phyloP scores from a whole-genome alignment of 306 rosid genomes.

The Begonia fuchsioides region DNA sequence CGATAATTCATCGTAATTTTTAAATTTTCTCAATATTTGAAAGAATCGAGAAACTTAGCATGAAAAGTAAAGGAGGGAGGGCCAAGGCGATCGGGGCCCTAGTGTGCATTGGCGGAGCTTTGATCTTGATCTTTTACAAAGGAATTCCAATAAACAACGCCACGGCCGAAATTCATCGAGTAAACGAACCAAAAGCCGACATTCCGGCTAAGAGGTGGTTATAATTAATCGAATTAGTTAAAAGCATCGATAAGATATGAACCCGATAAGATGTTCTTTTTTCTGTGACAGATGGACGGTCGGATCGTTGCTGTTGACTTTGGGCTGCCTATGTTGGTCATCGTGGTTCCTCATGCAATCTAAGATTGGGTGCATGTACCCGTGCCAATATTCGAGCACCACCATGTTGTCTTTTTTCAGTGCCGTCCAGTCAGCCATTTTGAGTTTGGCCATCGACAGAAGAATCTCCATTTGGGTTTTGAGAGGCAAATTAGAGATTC shows the following conservation, averaged over 20 bases:
- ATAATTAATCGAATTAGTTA: no score
- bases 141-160: conserved; percentile 40
- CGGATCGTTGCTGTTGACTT: conserved; percentile 42
- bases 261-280: no score
- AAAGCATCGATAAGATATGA: no score
- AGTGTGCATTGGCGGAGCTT: conserved; percentile 50
- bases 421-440: conserved; percentile 48
- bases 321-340: conserved; percentile 62
- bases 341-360: conserved; percentile 89
- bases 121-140: conserved; percentile 47
- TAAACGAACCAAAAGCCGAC: conserved; percentile 1
- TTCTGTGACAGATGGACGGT: conserved; percentile 30
- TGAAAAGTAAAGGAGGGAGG: conserved; percentile 41
- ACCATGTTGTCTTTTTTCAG: conserved; percentile 58
- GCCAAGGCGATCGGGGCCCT: conserved; percentile 52
- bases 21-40: not conserved
- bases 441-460: conserved; percentile 35
- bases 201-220: no score
- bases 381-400: conserved; percentile 74
- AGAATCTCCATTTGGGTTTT: conserved; percentile 35
- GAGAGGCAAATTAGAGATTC: conserved; percentile 44
- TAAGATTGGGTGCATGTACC: conserved; percentile 42
- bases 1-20: no score
- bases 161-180: conserved; percentile 8
- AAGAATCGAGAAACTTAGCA: conserved; percentile 61